These are phyloP conservation scores for Kodamaea suecica DNA, from an alignment of 1,139 yeast species.

Conservation along the genomic window DNA sequence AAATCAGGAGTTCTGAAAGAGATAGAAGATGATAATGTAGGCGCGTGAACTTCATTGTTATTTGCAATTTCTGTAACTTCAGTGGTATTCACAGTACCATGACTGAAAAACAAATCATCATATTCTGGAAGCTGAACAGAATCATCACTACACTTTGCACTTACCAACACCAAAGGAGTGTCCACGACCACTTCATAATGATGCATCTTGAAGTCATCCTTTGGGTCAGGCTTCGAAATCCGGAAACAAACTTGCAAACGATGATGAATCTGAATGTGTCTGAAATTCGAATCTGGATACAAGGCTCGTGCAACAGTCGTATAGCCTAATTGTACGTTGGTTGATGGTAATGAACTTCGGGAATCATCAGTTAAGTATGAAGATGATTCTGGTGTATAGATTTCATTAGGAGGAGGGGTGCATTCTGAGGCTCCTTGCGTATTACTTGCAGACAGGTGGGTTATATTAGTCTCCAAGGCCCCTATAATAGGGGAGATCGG, in stretches of 20 bases:
- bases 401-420: slow-evolving; percentile 11
- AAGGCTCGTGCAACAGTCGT: slow-evolving; percentile 38
- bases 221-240: slow-evolving; percentile 64
- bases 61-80: too few relatives aligned
- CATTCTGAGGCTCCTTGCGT: slow-evolving; percentile 3
- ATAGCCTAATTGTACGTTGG: slow-evolving; percentile 37
- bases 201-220: slow-evolving; percentile 57
- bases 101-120: slow-evolving; percentile 23
- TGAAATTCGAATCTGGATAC: slow-evolving; percentile 69
- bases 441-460: slow-evolving; percentile 24
- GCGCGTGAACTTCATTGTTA: too few relatives aligned
- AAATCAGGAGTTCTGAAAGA: slow-evolving; percentile 37
- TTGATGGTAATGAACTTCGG: slow-evolving; percentile 13
- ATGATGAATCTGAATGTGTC: slow-evolving; percentile 70
- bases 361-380: slow-evolving; percentile 27
- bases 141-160: slow-evolving; percentile 67
- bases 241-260: slow-evolving; percentile 76
- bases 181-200: slow-evolving; percentile 89
- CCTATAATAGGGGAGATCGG: slow-evolving; percentile 43
- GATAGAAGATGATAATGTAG: slow-evolving; percentile 11
- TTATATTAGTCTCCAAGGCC: slow-evolving; percentile 39
- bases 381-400: slow-evolving; percentile 30
- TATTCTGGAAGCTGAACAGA: slow-evolving; percentile 73
- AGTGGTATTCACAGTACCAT: neutral
- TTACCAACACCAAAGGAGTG: slow-evolving; percentile 72